A percentile compares a stretch with the other conserved stretches of the same genome.
These are phyloP conservation scores for Iris pallida DNA, from an alignment of 116 monocot genomes.

Conservation along the genomic window DNA sequence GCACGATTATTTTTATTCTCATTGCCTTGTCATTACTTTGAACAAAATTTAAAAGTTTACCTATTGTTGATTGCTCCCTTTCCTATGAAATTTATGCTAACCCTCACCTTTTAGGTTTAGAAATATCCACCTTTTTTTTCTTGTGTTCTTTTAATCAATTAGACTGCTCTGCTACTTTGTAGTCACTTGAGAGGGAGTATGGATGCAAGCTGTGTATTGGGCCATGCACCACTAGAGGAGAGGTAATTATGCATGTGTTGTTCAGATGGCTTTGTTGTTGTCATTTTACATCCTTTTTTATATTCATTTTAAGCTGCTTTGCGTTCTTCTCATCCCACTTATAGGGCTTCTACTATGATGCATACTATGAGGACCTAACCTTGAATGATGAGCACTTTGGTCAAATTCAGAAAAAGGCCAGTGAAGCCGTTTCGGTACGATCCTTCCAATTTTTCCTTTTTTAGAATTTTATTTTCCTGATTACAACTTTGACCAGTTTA, in stretches of 20 bases:
- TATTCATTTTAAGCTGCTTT: too few relatives aligned
- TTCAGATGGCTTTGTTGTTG: too few relatives aligned
- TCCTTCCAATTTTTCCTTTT: not conserved
- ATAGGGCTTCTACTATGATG: constrained; percentile 98
- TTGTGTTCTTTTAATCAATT: not conserved
- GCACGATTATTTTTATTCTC: not conserved
- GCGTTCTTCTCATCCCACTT: not conserved
- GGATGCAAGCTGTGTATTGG: constrained; percentile 98
- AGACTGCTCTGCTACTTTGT: not conserved
- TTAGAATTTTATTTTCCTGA: too few relatives aligned
- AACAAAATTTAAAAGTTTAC: too few relatives aligned
- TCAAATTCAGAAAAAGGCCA: constrained; percentile 62
- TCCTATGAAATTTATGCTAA: too few relatives aligned
- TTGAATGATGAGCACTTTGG: constrained; percentile 88
- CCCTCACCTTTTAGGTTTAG: too few relatives aligned
- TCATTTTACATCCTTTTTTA: too few relatives aligned
- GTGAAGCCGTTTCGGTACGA: constrained; percentile 75
- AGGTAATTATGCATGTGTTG: too few relatives aligned
- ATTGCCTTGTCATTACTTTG: not conserved
- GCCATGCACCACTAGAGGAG: constrained; percentile 92
- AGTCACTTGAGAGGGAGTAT: constrained; percentile 85
- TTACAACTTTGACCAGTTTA: too few relatives aligned
- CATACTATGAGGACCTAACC: constrained; percentile 69
- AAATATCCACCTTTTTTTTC: not conserved
- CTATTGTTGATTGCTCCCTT: too few relatives aligned